phyloP scores from a whole-genome alignment of 805 yeast species.

The Zygosaccharomyces lentus region DNA sequence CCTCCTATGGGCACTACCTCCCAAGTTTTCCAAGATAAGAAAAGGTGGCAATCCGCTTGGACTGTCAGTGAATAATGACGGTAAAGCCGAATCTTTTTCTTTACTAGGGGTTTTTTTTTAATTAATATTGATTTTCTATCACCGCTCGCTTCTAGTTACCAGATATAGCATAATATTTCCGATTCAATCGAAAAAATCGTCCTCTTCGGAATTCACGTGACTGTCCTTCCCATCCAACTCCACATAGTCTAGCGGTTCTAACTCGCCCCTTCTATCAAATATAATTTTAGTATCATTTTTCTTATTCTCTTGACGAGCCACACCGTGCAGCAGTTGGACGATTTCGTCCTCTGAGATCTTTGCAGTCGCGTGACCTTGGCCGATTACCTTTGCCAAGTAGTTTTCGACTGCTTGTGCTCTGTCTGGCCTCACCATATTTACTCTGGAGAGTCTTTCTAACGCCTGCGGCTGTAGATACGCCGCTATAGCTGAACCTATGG shows the following conservation, averaged over 20 bases:
- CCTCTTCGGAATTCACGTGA: conserved; percentile 40
- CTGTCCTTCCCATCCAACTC: conserved; percentile 34
- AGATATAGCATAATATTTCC: background rate
- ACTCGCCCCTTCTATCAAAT: conserved; percentile 47
- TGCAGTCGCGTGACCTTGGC: conserved; percentile 65
- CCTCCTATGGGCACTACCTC: background rate
- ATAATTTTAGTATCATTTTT: conserved; percentile 63
- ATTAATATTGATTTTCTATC: background rate
- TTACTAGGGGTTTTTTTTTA: background rate
- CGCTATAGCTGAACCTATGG: conserved; percentile 40
- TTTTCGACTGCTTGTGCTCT: conserved; percentile 85
- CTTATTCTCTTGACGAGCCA: conserved; percentile 68
- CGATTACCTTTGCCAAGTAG: conserved; percentile 64
- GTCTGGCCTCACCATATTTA: conserved; percentile 85
- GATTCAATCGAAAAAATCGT: conserved; percentile 43
- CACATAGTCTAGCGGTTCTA: conserved; percentile 32
- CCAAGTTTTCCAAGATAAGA: background rate
- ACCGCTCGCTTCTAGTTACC: conserved; percentile 1
- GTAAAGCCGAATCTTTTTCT: background rate
- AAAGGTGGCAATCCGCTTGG: background rate
- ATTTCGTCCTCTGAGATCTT: conserved; percentile 79
- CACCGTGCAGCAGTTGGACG: conserved; percentile 76
- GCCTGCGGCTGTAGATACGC: conserved; percentile 80
- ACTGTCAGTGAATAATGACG: background rate
- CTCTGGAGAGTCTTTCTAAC: conserved; percentile 80